Conservation (phyloP, 2,329 filamentous ascomycete genomes). For the Colletotrichum theobromicola region DNA sequence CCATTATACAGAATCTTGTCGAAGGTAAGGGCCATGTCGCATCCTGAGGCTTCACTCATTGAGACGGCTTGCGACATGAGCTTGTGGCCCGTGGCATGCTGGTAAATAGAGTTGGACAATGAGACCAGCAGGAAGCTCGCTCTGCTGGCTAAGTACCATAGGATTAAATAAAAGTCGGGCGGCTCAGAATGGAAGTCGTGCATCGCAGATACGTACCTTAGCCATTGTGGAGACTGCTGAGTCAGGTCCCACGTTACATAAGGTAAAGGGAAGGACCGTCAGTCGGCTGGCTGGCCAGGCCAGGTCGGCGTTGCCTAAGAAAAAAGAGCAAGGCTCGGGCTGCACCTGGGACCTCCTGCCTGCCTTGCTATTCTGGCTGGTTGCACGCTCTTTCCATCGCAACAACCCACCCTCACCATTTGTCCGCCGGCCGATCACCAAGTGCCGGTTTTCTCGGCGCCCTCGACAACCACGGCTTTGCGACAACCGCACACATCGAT, state of each 20-base stretch:
- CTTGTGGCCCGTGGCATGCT: neutral
- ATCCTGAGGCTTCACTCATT: neutral
- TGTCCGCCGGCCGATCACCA: neutral
- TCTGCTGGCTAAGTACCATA: neutral
- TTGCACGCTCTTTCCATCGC: slow-evolving; percentile 11
- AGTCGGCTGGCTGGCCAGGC: neutral
- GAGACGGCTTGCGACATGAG: neutral
- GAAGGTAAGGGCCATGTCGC: neutral
- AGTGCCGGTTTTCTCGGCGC: neutral
- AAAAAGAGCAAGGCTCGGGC: slow-evolving; percentile 15
- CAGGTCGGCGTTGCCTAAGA: neutral
- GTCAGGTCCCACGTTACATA: neutral
- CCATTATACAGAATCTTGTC: neutral
- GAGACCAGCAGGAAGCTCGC: neutral
- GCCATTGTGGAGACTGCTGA: neutral
- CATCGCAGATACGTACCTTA: neutral
- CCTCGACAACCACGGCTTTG: neutral
- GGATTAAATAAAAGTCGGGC: neutral
- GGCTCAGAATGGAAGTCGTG: too few species aligned
- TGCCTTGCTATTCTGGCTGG: slow-evolving; percentile 1
- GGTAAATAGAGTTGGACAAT: neutral
- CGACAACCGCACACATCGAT: neutral
- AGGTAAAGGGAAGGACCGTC: neutral
- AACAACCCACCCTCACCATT: neutral
- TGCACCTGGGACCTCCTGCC: slow-evolving; percentile 13